Percentiles rank a stretch among this genome's conserved stretches.
These are phyloP conservation scores for Pyricularia sp. DNA, from an alignment of 2,329 filamentous ascomycete genomes.

Conservation along the genomic window DNA sequence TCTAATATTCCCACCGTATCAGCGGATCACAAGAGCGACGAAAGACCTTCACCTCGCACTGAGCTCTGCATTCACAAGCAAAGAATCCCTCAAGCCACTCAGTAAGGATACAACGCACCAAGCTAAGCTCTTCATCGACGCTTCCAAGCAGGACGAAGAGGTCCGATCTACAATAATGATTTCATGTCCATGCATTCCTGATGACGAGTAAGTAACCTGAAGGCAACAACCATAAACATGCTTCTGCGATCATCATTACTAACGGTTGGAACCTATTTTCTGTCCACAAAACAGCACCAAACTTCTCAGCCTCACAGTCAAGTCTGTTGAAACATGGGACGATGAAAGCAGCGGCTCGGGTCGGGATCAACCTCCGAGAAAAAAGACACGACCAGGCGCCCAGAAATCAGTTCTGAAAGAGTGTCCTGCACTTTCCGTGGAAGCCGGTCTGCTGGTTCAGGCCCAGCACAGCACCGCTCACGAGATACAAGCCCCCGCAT, in stretches of 20 bases:
- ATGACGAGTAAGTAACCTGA: neutral
- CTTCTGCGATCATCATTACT: neutral
- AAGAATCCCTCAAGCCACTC: too few species aligned
- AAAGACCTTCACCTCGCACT: too few species aligned
- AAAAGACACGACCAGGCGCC: neutral
- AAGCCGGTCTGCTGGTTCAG: neutral
- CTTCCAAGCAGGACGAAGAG: neutral
- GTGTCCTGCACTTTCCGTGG: neutral
- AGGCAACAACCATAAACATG: neutral
- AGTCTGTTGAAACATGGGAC: neutral
- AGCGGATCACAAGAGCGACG: too few species aligned
- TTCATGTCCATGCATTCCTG: neutral
- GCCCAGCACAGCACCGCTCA: too few species aligned
- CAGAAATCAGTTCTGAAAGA: neutral
- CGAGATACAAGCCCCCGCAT: neutral
- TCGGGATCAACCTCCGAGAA: neutral
- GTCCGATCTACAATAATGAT: neutral
- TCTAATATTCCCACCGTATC: too few species aligned
- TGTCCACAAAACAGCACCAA: neutral
- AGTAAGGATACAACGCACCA: neutral
- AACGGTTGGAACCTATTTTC: neutral
- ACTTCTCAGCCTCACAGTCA: neutral
- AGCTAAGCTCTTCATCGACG: neutral
- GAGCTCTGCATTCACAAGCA: too few species aligned
- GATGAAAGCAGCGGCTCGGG: neutral